These are phyloP conservation scores for Lasiodiplodia theobromae DNA, from an alignment of 2,329 filamentous ascomycete species.

Conservation along the genomic window DNA sequence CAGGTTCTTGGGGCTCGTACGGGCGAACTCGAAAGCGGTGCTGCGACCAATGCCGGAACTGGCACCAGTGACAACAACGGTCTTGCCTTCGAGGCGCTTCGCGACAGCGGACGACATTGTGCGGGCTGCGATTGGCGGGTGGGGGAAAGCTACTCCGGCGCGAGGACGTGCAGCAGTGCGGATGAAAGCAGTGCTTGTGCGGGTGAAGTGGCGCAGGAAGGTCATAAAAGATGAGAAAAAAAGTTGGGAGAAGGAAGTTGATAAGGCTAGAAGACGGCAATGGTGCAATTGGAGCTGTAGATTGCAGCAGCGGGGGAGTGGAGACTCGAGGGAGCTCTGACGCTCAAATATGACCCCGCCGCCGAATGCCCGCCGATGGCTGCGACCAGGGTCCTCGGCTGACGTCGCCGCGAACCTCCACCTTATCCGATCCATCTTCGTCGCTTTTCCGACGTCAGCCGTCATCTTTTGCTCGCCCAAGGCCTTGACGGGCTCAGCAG, in stretches of 20 bases:
- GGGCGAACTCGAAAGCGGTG: conserved; percentile 90
- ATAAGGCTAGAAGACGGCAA: conserved; percentile 2
- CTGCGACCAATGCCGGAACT: conserved; percentile 88
- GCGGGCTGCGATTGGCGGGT: conserved; percentile 35
- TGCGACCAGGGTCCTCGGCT: conserved; percentile 1
- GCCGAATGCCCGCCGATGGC: not conserved
- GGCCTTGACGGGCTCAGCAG: too few relatives aligned
- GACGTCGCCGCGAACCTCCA: not conserved
- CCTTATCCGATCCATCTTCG: not conserved
- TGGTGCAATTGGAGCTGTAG: conserved; percentile 29
- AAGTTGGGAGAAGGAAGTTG: not conserved
- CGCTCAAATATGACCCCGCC: not conserved
- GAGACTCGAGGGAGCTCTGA: conserved; percentile 22
- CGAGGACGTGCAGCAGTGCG: conserved; percentile 10
- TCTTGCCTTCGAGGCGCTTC: conserved; percentile 92
- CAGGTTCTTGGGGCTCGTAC: conserved; percentile 78
- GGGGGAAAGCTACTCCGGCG: conserved; percentile 6
- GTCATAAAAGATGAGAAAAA: conserved; percentile 2
- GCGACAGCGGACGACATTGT: conserved; percentile 73
- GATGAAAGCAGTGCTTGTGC: conserved; percentile 34
- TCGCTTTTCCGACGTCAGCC: not conserved
- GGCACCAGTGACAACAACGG: conserved; percentile 88
- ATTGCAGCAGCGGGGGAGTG: conserved; percentile 28
- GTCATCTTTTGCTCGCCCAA: not conserved
- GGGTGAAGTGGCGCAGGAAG: conserved; percentile 32